Percentiles rank a stretch among this genome's conserved stretches.
phyloP scores from a whole-genome alignment of 129 eudicot species.

The Centrapalus pauciflorus region DNA sequence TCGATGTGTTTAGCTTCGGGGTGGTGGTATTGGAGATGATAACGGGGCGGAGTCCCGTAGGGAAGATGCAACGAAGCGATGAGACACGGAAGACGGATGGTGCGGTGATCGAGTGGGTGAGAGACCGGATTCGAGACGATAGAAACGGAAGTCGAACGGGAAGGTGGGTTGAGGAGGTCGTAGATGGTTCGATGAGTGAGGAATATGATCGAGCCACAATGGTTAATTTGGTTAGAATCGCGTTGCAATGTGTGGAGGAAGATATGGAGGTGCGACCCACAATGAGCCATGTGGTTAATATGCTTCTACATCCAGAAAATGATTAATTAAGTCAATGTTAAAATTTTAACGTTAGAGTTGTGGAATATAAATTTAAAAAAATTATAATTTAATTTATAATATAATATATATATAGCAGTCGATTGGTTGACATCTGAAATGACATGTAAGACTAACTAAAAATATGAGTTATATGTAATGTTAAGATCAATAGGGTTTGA shows the following conservation, averaged over 20 bases:
- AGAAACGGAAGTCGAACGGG: not conserved
- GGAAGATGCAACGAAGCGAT: not conserved
- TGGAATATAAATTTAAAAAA: too few relatives aligned
- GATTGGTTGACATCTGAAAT: too few relatives aligned
- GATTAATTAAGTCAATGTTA: too few relatives aligned
- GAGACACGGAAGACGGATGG: not conserved
- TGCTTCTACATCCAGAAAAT: slow-evolving; percentile 15
- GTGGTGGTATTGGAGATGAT: slow-evolving; percentile 32
- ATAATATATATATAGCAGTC: too few relatives aligned
- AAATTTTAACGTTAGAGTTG: too few relatives aligned
- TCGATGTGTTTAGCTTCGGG: slow-evolving; percentile 36
- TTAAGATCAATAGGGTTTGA: too few relatives aligned
- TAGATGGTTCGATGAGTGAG: not conserved
- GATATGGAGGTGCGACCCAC: slow-evolving; percentile 31
- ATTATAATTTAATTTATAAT: too few relatives aligned
- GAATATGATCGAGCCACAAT: slow-evolving; percentile 6
- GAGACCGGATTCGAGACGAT: slow-evolving; percentile 4
- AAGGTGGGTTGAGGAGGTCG: slow-evolving; percentile 19
- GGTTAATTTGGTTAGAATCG: slow-evolving; percentile 23
- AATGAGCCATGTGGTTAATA: slow-evolving; percentile 34
- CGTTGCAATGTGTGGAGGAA: slow-evolving; percentile 31
- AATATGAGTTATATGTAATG: too few relatives aligned
- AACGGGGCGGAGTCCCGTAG: slow-evolving; percentile 22
- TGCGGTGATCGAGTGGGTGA: slow-evolving; percentile 26
- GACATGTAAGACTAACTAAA: too few relatives aligned